Evolutionary conservation across 1,284 basidiomycete species (phyloP).

Genomic region (Austropuccinia psidii): DNA sequence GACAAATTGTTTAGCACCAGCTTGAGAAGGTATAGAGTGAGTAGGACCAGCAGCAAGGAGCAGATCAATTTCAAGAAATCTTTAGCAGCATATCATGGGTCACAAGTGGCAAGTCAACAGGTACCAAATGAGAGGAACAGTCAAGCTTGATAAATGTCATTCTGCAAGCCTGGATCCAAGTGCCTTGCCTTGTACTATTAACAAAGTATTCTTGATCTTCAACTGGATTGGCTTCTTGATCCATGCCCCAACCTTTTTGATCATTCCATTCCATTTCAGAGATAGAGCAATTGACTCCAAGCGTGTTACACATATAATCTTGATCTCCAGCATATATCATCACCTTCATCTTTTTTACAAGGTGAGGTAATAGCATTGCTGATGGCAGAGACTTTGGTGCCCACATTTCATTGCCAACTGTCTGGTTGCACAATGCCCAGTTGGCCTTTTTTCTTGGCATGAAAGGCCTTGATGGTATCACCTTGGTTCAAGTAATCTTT

Average conservation of each 20-base stretch:
- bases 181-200: conserved; percentile 68
- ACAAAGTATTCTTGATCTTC: conserved; percentile 60
- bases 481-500: conserved; percentile 52
- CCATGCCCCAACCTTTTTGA: conserved; percentile 59
- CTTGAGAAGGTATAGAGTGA: conserved; percentile 63
- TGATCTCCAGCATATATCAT: conserved; percentile 90
- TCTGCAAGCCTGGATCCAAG: conserved; percentile 80
- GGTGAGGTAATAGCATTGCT: conserved; percentile 65
- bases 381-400: conserved; percentile 58
- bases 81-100: conserved; percentile 96
- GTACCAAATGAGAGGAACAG: conserved; percentile 53
- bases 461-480: conserved; percentile 74
- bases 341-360: conserved; percentile 71
- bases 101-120: conserved; percentile 76
- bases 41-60: conserved; percentile 63
- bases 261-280: conserved; percentile 10
- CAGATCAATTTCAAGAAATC: conserved; percentile 86
- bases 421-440: conserved; percentile 78
- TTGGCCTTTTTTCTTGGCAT: conserved; percentile 73
- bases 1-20: conserved; percentile 62
- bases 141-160: conserved; percentile 65
- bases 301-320: conserved; percentile 72
- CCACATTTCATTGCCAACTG: conserved; percentile 53
- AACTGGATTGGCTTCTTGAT: neutral
- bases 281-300: conserved; percentile 27